Evolutionary conservation across 1,284 basidiomycete genomes (phyloP).

Genomic region (Malassezia pachydermatis): DNA sequence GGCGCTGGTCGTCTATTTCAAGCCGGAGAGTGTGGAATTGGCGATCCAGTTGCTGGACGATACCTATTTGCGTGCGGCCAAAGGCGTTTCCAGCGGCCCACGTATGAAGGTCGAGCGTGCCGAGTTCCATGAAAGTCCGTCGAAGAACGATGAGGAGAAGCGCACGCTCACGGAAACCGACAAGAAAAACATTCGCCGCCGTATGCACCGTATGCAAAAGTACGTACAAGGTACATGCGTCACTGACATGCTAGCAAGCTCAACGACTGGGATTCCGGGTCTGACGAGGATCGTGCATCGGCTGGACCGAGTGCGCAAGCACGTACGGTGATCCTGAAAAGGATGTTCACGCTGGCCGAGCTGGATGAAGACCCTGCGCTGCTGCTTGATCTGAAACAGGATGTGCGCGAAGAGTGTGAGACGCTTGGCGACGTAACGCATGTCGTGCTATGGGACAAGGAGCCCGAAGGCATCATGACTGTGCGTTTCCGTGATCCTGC

Average conservation of each 20-base stretch:
- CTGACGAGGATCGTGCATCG: constrained; percentile 14
- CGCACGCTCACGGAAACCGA: constrained; percentile 13
- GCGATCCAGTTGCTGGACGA: constrained; percentile 83
- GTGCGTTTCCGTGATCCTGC: constrained; percentile 83
- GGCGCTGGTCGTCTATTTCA: constrained; percentile 91
- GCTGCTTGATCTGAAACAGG: constrained; percentile 84
- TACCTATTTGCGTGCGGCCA: constrained; percentile 76
- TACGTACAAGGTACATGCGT: constrained; percentile 1
- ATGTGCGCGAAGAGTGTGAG: constrained; percentile 87
- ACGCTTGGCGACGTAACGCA: constrained; percentile 84
- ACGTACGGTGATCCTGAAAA: constrained; percentile 43
- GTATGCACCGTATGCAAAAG: constrained; percentile 17
- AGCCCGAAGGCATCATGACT: constrained; percentile 87
- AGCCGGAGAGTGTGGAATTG: constrained; percentile 81
- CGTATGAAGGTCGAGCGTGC: constrained; percentile 72
- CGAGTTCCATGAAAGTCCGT: constrained; percentile 55
- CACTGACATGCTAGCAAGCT: constrained; percentile 24
- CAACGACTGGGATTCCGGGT: constrained; percentile 39
- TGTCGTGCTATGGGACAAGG: constrained; percentile 91
- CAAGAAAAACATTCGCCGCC: constrained; percentile 12
- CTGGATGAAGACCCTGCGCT: constrained; percentile 77
- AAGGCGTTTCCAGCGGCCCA: constrained; percentile 53
- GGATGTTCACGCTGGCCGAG: constrained; percentile 85
- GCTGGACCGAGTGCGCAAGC: neutral
- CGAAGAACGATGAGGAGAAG: neutral